phyloP scores from a whole-genome alignment of 352 stramenopile species.

The Globisporangium lucens region DNA sequence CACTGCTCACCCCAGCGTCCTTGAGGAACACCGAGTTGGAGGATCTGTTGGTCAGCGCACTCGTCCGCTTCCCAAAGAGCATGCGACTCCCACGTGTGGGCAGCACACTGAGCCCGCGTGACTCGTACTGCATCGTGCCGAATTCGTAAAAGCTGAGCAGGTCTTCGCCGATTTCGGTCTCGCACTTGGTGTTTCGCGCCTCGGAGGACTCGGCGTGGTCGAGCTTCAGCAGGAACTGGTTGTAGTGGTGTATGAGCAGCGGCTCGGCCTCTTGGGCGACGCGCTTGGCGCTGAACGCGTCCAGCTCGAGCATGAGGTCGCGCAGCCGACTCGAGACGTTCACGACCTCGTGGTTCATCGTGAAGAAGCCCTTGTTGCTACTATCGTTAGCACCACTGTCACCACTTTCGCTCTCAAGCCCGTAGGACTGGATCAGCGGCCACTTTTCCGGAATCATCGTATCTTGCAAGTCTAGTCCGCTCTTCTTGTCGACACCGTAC shows the following conservation, averaged over 20 bases:
- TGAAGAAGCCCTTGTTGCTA: slow-evolving; percentile 59
- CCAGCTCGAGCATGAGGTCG: slow-evolving; percentile 39
- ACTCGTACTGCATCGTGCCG: slow-evolving; percentile 61
- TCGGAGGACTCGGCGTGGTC: slow-evolving; percentile 57
- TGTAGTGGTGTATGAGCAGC: slow-evolving; percentile 54
- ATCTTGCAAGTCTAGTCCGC: slow-evolving; percentile 35
- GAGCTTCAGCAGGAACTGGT: slow-evolving; percentile 65
- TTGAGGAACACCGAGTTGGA: slow-evolving; percentile 34
- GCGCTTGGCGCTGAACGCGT: slow-evolving; percentile 53
- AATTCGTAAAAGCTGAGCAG: slow-evolving; percentile 80
- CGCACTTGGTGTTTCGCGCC: slow-evolving; percentile 33
- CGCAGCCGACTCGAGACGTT: slow-evolving; percentile 45
- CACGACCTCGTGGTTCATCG: slow-evolving; percentile 66
- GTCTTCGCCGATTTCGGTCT: slow-evolving; percentile 62
- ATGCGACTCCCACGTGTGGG: slow-evolving; percentile 47
- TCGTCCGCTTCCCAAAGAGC: slow-evolving; percentile 57
- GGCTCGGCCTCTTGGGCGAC: slow-evolving; percentile 50
- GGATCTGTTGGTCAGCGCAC: slow-evolving; percentile 23
- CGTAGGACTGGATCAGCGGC: slow-evolving; percentile 73
- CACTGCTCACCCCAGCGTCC: slow-evolving; percentile 24
- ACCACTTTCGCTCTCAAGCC: slow-evolving; percentile 32
- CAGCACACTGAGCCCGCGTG: slow-evolving; percentile 29
- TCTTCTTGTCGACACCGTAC: slow-evolving; percentile 34
- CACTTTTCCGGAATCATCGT: slow-evolving; percentile 67
- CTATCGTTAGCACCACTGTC: not conserved